These are phyloP conservation scores for Poteriospumella lacustris DNA, from an alignment of 108 stramenopile genomes.

Conservation along the genomic window DNA sequence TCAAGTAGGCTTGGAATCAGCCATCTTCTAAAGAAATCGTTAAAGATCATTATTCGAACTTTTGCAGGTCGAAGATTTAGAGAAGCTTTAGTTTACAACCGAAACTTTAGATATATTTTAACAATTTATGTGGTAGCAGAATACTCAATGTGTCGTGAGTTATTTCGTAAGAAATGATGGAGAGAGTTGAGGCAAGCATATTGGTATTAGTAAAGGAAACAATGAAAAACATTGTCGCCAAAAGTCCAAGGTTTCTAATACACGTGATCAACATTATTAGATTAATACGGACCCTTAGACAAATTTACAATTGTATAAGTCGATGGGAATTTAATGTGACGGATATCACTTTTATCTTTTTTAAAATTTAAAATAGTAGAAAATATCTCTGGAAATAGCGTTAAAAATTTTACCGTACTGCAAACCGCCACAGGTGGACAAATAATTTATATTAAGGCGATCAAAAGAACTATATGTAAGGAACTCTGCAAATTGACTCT, in stretches of 20 bases:
- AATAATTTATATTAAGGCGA: conserved; percentile 37
- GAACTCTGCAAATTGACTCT: conserved; percentile 36
- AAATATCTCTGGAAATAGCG: conserved; percentile 9
- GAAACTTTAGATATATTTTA: not conserved
- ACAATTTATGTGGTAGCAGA: conserved; percentile 7
- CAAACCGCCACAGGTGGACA: conserved; percentile 37
- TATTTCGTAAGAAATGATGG: not conserved
- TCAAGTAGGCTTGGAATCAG: conserved; percentile 51
- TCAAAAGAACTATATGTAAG: conserved; percentile 36
- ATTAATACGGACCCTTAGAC: not conserved
- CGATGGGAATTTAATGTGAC: not conserved
- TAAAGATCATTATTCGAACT: conserved; percentile 41
- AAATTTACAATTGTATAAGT: conserved; percentile 17
- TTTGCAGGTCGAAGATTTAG: not conserved
- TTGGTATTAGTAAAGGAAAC: conserved; percentile 17
- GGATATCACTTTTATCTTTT: not conserved
- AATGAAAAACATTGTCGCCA: conserved; percentile 18
- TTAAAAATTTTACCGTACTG: conserved; percentile 21
- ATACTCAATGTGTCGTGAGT: not conserved
- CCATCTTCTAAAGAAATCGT: conserved; percentile 50
- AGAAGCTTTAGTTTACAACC: not conserved
- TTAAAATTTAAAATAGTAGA: not conserved
- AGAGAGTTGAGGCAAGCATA: not conserved
- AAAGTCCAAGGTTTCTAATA: conserved; percentile 1
- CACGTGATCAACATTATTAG: not conserved